Percentiles rank a stretch among this genome's conserved stretches.
Evolutionary conservation across 495 filamentous ascomycete genomes (phyloP).

Genomic region (Cairneyella variabilis): DNA sequence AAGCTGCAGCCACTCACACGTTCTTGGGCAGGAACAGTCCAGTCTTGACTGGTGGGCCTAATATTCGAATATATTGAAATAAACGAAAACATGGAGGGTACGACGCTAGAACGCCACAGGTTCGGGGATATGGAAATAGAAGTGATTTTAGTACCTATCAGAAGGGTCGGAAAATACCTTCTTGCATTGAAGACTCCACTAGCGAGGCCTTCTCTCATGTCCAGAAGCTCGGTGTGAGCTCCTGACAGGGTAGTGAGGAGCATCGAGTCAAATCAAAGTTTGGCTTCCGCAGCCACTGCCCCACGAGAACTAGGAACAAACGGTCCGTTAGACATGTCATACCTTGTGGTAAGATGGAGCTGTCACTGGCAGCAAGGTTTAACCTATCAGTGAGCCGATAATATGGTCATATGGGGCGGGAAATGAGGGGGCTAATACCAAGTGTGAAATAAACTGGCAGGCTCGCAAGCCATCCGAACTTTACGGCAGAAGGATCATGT

Average conservation of each 20-base stretch:
- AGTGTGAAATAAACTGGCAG: neutral
- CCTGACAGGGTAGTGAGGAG: no score
- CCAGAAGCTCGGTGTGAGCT: no score
- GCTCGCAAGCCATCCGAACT: neutral
- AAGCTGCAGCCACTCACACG: neutral
- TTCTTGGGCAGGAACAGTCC: neutral
- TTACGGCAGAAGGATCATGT: no score
- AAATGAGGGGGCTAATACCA: neutral
- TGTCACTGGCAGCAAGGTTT: neutral
- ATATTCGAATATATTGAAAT: neutral
- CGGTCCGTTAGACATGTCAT: neutral
- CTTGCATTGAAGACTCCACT: neutral
- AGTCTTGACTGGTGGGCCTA: neutral
- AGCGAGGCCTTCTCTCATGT: no score
- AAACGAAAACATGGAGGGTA: neutral
- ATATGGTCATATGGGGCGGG: neutral
- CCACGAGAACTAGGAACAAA: neutral
- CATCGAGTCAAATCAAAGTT: neutral
- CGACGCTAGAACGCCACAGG: neutral
- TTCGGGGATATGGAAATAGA: neutral
- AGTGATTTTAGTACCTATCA: neutral
- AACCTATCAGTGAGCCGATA: neutral
- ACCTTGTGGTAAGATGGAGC: neutral
- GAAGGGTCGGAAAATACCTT: neutral
- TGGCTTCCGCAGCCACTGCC: neutral